These are phyloP conservation scores for Aspergillus pseudoglaucus DNA, from an alignment of 2,329 filamentous ascomycete genomes.

Conservation along the genomic window DNA sequence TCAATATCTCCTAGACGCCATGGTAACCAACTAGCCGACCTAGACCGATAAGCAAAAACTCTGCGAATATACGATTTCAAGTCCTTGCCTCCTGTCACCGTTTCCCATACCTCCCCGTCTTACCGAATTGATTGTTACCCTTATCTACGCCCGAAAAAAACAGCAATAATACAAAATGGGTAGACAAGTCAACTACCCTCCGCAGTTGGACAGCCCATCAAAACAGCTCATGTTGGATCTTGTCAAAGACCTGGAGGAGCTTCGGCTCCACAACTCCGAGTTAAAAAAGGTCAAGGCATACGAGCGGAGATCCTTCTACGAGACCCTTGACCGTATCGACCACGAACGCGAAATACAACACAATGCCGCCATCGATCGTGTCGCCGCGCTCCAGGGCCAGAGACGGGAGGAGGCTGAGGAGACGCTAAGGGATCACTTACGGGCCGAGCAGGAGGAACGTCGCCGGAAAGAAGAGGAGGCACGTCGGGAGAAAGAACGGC, in stretches of 20 bases:
- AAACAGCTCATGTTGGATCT: slow-evolving; percentile 37
- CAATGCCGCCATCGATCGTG: slow-evolving; percentile 59
- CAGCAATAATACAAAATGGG: slow-evolving; percentile 17
- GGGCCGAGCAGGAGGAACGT: slow-evolving; percentile 33
- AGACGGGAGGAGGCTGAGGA: slow-evolving; percentile 53
- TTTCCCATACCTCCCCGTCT: neutral
- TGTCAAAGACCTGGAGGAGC: slow-evolving; percentile 34
- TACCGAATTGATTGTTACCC: neutral
- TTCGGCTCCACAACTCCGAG: slow-evolving; percentile 36
- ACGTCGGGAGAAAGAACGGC: slow-evolving; percentile 27
- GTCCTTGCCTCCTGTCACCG: neutral
- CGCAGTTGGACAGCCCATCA: slow-evolving; percentile 33
- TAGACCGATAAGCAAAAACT: neutral
- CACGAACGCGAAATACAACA: slow-evolving; percentile 59
- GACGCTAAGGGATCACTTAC: slow-evolving; percentile 44
- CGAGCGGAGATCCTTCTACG: slow-evolving; percentile 43
- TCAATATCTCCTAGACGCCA: neutral
- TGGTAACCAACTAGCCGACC: neutral
- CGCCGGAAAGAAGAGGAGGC: slow-evolving; percentile 31
- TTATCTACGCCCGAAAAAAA: neutral
- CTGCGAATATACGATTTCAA: neutral
- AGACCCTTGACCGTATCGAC: slow-evolving; percentile 56
- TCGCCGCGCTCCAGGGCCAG: slow-evolving; percentile 60
- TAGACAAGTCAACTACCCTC: slow-evolving; percentile 19
- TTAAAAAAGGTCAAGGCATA: slow-evolving; percentile 39